Conservation (phyloP, 768 basidiomycete species). For the Xerocomellus chrysenteron region DNA sequence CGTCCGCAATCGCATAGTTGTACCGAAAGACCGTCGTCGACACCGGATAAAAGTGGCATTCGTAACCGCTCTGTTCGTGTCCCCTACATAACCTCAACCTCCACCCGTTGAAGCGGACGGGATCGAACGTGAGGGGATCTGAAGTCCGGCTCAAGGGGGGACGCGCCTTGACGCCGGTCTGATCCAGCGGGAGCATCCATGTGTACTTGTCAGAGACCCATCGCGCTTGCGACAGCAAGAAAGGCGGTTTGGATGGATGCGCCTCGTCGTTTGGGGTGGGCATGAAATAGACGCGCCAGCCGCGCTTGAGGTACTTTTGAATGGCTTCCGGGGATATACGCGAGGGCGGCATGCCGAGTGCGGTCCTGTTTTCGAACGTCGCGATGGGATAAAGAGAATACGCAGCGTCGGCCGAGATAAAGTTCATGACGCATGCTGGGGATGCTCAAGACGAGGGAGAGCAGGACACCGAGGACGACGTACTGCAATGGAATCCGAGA, state of each 20-base stretch:
- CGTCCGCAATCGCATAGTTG: conserved; percentile 20
- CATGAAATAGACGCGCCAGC: conserved; percentile 25
- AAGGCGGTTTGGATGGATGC: conserved; percentile 4
- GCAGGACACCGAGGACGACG: conserved; percentile 9
- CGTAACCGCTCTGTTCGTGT: neutral
- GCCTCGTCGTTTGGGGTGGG: conserved; percentile 1
- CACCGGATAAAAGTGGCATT: conserved; percentile 1
- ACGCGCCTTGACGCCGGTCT: conserved; percentile 10
- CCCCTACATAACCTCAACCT: neutral
- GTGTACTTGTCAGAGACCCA: conserved; percentile 33
- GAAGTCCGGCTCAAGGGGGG: conserved; percentile 12
- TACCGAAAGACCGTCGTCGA: conserved; percentile 27
- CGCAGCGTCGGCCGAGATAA: conserved; percentile 41
- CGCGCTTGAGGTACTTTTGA: conserved; percentile 38
- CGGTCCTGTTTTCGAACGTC: conserved; percentile 36
- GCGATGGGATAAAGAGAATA: conserved; percentile 42
- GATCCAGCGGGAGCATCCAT: conserved; percentile 34
- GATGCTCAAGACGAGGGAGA: no score
- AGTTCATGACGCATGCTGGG: conserved; percentile 30
- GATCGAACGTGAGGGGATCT: conserved; percentile 13
- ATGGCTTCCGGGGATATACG: conserved; percentile 7
- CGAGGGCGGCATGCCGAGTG: conserved; percentile 22
- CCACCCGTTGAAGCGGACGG: conserved; percentile 22
- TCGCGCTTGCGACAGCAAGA: conserved; percentile 23
- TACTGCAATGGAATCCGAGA: conserved; percentile 50